phyloP scores from a whole-genome alignment of 2,329 filamentous ascomycete genomes.

The Ceratocystis smalleyi region DNA sequence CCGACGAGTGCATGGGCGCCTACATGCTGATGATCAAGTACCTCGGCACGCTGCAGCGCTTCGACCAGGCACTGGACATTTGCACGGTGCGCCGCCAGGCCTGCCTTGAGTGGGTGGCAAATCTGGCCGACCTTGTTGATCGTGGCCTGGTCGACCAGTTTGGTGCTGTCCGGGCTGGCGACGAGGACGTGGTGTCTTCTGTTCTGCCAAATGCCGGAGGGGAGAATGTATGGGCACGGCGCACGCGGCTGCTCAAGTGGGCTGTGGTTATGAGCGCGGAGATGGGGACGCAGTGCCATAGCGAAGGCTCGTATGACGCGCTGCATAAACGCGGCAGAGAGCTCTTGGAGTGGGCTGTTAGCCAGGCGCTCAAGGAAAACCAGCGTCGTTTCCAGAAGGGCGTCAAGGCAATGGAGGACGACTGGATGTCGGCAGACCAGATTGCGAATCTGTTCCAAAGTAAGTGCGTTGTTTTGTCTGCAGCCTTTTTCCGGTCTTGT shows the following conservation, averaged over 20 bases:
- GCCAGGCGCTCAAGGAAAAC: slow-evolving; percentile 61
- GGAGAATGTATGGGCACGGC: slow-evolving; percentile 40
- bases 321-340: slow-evolving; percentile 52
- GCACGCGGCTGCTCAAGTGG: slow-evolving; percentile 56
- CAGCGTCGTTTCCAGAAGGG: slow-evolving; percentile 51
- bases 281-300: slow-evolving; percentile 67
- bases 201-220: slow-evolving; percentile 16
- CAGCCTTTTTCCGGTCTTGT: not conserved
- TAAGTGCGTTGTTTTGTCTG: slow-evolving; percentile 23
- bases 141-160: slow-evolving; percentile 32
- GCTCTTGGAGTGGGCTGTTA: slow-evolving; percentile 63
- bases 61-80: slow-evolving; percentile 55
- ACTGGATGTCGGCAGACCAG: slow-evolving; percentile 55
- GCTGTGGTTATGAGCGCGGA: slow-evolving; percentile 65
- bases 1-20: slow-evolving; percentile 79
- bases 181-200: slow-evolving; percentile 19
- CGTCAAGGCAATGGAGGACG: slow-evolving; percentile 51
- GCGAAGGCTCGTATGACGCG: slow-evolving; percentile 56
- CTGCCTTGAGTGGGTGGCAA: slow-evolving; percentile 44
- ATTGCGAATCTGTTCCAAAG: slow-evolving; percentile 60
- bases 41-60: slow-evolving; percentile 61
- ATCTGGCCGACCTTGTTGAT: slow-evolving; percentile 35
- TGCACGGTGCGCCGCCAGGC: slow-evolving; percentile 62
- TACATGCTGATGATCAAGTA: slow-evolving; percentile 67
- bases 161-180: slow-evolving; percentile 25